A percentile compares a stretch with the other conserved stretches of the same genome.
Evolutionary conservation across 345 rosid genomes (phyloP).

Genomic region (Cardamine resedifolia): DNA sequence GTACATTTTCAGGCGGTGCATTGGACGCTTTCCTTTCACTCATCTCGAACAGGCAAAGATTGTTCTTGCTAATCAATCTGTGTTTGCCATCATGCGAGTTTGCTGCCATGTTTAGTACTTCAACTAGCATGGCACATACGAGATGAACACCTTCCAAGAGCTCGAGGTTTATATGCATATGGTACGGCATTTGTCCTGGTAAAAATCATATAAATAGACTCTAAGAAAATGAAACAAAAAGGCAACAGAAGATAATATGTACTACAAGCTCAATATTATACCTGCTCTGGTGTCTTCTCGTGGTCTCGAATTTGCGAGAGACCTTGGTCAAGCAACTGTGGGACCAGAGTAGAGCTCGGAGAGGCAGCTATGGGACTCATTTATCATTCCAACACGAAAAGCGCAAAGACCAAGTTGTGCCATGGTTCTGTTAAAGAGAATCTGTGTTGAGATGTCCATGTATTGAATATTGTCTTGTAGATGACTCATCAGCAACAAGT

Average conservation of each 20-base stretch:
- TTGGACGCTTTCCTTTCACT: slow-evolving; percentile 74
- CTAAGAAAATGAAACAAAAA: neutral
- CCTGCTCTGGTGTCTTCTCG: slow-evolving; percentile 96
- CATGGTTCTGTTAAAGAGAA: slow-evolving; percentile 87
- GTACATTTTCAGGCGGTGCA: slow-evolving; percentile 75
- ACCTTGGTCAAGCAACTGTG: slow-evolving; percentile 90
- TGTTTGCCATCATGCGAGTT: slow-evolving; percentile 56
- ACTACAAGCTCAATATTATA: slow-evolving; percentile 10
- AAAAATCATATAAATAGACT: too few species aligned
- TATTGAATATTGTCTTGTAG: slow-evolving; percentile 80
- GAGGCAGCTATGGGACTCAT: slow-evolving; percentile 79
- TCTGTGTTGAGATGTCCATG: slow-evolving; percentile 87
- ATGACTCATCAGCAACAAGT: slow-evolving; percentile 85
- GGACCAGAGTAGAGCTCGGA: slow-evolving; percentile 86
- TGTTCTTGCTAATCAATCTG: slow-evolving; percentile 70
- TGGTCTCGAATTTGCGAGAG: slow-evolving; percentile 77
- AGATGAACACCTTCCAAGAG: slow-evolving; percentile 85
- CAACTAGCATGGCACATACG: slow-evolving; percentile 84
- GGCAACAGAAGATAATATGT: neutral
- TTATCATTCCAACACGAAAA: slow-evolving; percentile 65
- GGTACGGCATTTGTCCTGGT: slow-evolving; percentile 75
- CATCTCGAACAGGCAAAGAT: slow-evolving; percentile 63
- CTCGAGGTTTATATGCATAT: slow-evolving; percentile 93
- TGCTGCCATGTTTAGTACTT: slow-evolving; percentile 88
- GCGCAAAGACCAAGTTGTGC: slow-evolving; percentile 94